Evolutionary conservation across 768 basidiomycete genomes (phyloP).

Genomic region (Boletus rex-veris): DNA sequence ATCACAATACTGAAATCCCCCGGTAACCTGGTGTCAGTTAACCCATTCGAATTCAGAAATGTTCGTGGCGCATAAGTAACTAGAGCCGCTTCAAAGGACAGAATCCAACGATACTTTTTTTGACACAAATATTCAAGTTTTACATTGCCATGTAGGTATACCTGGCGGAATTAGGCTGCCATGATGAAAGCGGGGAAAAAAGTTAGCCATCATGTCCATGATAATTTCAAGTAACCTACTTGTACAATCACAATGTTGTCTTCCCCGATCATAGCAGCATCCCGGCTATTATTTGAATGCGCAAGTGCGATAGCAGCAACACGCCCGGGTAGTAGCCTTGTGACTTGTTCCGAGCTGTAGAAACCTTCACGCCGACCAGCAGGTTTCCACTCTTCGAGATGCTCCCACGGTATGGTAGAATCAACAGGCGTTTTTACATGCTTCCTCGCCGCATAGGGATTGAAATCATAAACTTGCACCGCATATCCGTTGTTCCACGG

Average conservation of each 20-base stretch:
- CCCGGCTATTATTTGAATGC: conserved; percentile 17
- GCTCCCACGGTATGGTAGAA: conserved; percentile 13
- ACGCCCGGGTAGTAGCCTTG: conserved; percentile 30
- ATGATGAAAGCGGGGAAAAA: neutral
- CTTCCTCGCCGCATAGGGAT: conserved; percentile 21
- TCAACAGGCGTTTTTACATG: conserved; percentile 6
- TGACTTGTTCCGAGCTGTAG: conserved; percentile 9
- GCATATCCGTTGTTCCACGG: conserved; percentile 17
- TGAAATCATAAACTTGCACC: conserved; percentile 34
- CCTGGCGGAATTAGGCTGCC: conserved; percentile 9
- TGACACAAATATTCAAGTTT: neutral
- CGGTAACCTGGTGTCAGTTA: too few species aligned
- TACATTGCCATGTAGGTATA: conserved; percentile 31
- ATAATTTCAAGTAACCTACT: conserved; percentile 13
- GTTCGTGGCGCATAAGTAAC: conserved; percentile 30
- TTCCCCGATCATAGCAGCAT: conserved; percentile 36
- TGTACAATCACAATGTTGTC: conserved; percentile 34
- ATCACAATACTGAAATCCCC: too few species aligned
- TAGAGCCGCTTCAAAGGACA: neutral
- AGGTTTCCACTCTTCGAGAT: conserved; percentile 11
- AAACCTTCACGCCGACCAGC: conserved; percentile 12
- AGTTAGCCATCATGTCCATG: neutral
- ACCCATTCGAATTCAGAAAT: conserved; percentile 40
- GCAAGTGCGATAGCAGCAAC: conserved; percentile 17
- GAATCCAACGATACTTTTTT: conserved; percentile 34